These are phyloP conservation scores for Vigna nakashimae DNA, from an alignment of 306 rosid genomes.

Conservation along the genomic window DNA sequence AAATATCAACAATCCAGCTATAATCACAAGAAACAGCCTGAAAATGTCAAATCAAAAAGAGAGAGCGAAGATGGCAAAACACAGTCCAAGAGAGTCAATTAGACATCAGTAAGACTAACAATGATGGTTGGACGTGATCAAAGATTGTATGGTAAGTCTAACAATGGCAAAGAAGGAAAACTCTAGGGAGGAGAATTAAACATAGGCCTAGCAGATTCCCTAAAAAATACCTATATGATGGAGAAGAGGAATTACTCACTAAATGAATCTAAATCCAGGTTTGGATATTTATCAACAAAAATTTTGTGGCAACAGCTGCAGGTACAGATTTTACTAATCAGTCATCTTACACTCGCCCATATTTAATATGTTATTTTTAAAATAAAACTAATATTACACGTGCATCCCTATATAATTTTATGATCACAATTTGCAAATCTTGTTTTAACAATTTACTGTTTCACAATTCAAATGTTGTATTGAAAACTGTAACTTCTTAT, in stretches of 20 bases:
- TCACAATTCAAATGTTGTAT: no score
- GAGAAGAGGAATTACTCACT: background rate
- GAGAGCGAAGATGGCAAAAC: background rate
- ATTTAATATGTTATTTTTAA: no score
- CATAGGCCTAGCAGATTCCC: background rate
- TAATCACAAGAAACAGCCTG: background rate
- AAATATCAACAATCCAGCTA: background rate
- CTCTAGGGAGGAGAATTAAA: no score
- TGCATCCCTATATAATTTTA: no score
- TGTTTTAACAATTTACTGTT: no score
- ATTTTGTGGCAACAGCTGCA: background rate
- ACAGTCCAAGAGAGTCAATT: background rate
- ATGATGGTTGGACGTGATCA: background rate
- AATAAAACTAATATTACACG: no score
- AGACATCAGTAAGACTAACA: no score
- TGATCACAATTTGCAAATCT: no score
- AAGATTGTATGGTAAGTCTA: background rate
- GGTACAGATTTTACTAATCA: background rate
- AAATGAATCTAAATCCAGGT: background rate
- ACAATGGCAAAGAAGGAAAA: background rate
- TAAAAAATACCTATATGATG: background rate
- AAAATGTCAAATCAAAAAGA: background rate
- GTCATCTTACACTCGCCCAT: no score
- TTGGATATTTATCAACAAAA: background rate
- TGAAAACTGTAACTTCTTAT: no score